Percentiles rank a stretch among this genome's conserved stretches.
These are phyloP conservation scores for Starmerella geochares DNA, from an alignment of 805 yeast genomes.

Conservation along the genomic window DNA sequence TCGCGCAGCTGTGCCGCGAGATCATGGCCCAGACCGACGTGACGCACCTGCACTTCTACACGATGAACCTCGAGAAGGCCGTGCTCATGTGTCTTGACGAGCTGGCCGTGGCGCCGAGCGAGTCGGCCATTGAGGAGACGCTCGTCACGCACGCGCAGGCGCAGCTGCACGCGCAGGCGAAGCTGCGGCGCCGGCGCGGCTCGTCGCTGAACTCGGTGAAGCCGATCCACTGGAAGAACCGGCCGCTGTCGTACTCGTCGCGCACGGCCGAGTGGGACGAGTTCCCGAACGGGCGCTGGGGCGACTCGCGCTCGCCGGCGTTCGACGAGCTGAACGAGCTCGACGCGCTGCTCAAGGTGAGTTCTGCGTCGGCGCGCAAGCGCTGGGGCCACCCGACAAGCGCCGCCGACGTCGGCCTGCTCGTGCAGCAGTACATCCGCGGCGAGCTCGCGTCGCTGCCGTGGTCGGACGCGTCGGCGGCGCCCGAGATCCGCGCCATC, in stretches of 20 bases:
- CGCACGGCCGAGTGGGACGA: slow-evolving; percentile 95
- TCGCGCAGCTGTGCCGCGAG: slow-evolving; percentile 71
- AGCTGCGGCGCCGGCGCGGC: slow-evolving; percentile 40
- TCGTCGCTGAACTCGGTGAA: slow-evolving; percentile 40
- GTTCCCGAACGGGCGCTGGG: slow-evolving; percentile 98
- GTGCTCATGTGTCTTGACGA: slow-evolving; percentile 78
- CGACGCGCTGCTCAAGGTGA: slow-evolving; percentile 70
- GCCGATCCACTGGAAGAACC: slow-evolving; percentile 93
- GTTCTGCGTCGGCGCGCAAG: slow-evolving; percentile 62
- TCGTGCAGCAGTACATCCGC: slow-evolving; percentile 58
- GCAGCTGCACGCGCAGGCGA: slow-evolving; percentile 7
- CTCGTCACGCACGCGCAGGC: slow-evolving; percentile 18
- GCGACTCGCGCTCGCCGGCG: slow-evolving; percentile 95
- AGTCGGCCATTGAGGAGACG: slow-evolving; percentile 21
- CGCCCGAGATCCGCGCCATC: slow-evolving; percentile 61
- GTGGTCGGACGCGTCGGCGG: slow-evolving; percentile 89
- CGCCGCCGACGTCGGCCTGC: slow-evolving; percentile 47
- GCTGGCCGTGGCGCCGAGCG: slow-evolving; percentile 40
- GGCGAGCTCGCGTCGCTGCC: slow-evolving; percentile 72
- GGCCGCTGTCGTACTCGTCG: slow-evolving; percentile 79
- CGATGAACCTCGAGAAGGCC: slow-evolving; percentile 92
- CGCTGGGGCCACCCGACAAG: slow-evolving; percentile 78
- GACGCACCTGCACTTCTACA: slow-evolving; percentile 86
- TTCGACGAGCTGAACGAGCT: slow-evolving; percentile 80
- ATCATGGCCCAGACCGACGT: slow-evolving; percentile 54